Percentiles rank a stretch among this genome's conserved stretches.
phyloP scores from a whole-genome alignment of 495 filamentous ascomycete species.

The Neurospora africana region DNA sequence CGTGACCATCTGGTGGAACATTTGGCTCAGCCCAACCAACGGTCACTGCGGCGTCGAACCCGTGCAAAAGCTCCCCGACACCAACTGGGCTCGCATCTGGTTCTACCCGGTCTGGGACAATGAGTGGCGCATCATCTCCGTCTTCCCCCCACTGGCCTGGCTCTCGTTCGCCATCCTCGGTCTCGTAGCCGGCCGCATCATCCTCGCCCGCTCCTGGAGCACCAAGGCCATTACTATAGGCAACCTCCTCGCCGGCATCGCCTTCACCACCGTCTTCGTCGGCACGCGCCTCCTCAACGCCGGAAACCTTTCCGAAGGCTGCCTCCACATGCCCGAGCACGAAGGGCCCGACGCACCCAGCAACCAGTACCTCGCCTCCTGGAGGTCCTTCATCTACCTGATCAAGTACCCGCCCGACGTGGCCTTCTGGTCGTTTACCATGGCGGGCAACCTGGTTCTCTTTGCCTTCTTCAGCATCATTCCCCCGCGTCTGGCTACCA shows the following conservation, averaged over 20 bases:
- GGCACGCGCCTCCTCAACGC: conserved; percentile 17
- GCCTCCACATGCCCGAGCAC: conserved; percentile 22
- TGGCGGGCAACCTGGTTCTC: conserved; percentile 20
- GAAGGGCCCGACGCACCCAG: background rate
- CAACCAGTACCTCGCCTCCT: conserved; percentile 23
- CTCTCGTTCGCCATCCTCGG: conserved; percentile 27
- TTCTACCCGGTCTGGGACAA: conserved; percentile 10
- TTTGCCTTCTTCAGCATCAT: conserved; percentile 18
- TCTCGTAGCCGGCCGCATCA: conserved; percentile 24
- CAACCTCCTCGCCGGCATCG: conserved; percentile 11
- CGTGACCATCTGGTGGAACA: conserved; percentile 26
- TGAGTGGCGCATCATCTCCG: conserved; percentile 10
- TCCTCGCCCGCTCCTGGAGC: conserved; percentile 18
- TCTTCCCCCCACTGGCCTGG: conserved; percentile 26
- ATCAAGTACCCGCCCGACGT: conserved; percentile 29
- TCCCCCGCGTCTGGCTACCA: conserved; percentile 9
- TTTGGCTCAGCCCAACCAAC: conserved; percentile 20
- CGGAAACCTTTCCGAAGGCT: conserved; percentile 26
- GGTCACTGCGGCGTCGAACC: conserved; percentile 15
- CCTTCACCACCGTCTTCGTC: conserved; percentile 14
- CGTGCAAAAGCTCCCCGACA: conserved; percentile 1
- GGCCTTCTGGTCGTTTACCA: conserved; percentile 23
- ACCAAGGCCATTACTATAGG: conserved; percentile 9
- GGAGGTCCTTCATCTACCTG: conserved; percentile 24
- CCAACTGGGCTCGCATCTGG: conserved; percentile 14